Base-by-base conservation (phyloP, 768 basidiomycete genomes). In the Tylopilus intermedius region DNA sequence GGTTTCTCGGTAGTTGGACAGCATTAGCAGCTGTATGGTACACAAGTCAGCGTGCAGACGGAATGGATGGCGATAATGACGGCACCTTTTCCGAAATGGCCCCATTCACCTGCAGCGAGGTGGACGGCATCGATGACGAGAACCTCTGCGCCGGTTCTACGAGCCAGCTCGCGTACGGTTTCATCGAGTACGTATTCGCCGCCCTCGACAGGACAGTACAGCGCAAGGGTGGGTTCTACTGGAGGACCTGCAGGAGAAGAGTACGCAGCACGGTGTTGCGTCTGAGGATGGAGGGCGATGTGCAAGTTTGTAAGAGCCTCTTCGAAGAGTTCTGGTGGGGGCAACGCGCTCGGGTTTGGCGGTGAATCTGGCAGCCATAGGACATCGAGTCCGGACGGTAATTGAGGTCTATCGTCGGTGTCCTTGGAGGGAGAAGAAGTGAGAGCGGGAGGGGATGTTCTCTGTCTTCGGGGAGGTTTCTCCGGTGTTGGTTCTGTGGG, bases 71-170 rank as follows among this genome's bases (percentile, higher is more conserved):
- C 6, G 38, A 11, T 3, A 9, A 38, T 21, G 58, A 52, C 61
- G 60, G 46, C 47, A 86, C 88, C 88, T 77, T 84, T 79, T 26
- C 93, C 92, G 66, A 91, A 91, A 18, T 78, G 75, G 3, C 93
- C 93, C 76, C 84, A 88, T 67, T 90, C 86, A n/a, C 92, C 90
- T 4, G 91, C 85, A 32, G 88, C 91, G 18, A 95, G 74, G 54
- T 94, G 88, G 8, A 86, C 82, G 3, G 86, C 75, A 71, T 97
- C 94, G 46, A 97, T 65, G 13, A 93, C 80, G 8, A 94, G 76
- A 10, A 96, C 84, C 57, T 96, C 94, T 18, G 91, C 80, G 26
- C 79, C 81, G 2, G 84, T 82, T 49, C 79, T 77, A 45, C 79
- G 77, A 5, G 90, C 91, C 57, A 94, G 71, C 65, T 90, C 88